Conservation (phyloP, 176 grass and related monocot species). For the Tuctoria greenei region DNA sequence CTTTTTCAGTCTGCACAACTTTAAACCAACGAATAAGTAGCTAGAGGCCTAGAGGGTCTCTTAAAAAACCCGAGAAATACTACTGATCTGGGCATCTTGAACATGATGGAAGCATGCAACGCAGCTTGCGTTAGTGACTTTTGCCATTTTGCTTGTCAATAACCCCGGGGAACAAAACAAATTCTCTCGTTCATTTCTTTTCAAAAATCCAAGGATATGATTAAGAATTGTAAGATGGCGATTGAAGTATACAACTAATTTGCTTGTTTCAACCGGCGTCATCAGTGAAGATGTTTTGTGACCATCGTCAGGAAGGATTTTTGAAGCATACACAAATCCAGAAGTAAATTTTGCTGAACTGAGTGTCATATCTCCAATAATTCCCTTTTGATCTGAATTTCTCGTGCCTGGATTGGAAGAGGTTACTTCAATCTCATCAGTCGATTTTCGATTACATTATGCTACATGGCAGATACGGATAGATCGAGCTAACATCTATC, state of each 20-base stretch:
- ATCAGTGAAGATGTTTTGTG: conserved; percentile 1
- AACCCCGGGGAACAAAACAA: conserved; percentile 36
- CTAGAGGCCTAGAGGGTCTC: background rate
- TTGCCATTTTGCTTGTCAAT: conserved; percentile 24
- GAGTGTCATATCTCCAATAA: background rate
- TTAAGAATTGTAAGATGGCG: conserved; percentile 27
- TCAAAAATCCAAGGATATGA: conserved; percentile 32
- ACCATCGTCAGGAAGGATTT: background rate
- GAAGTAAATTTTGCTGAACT: background rate
- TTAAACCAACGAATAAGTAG: background rate
- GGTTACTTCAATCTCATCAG: background rate
- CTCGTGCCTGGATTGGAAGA: background rate
- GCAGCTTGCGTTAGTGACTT: conserved; percentile 6
- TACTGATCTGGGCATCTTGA: background rate
- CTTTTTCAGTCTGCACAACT: background rate
- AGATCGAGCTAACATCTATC: background rate
- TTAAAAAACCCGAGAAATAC: background rate
- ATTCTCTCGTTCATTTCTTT: conserved; percentile 33
- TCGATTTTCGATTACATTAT: background rate
- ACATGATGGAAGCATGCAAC: conserved; percentile 7
- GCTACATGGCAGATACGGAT: background rate
- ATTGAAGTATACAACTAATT: conserved; percentile 12
- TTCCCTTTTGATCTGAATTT: background rate
- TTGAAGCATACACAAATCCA: background rate
- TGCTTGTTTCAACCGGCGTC: background rate